These are phyloP conservation scores for Annulohypoxylon moriforme DNA, from an alignment of 495 filamentous ascomycete genomes.

Conservation along the genomic window DNA sequence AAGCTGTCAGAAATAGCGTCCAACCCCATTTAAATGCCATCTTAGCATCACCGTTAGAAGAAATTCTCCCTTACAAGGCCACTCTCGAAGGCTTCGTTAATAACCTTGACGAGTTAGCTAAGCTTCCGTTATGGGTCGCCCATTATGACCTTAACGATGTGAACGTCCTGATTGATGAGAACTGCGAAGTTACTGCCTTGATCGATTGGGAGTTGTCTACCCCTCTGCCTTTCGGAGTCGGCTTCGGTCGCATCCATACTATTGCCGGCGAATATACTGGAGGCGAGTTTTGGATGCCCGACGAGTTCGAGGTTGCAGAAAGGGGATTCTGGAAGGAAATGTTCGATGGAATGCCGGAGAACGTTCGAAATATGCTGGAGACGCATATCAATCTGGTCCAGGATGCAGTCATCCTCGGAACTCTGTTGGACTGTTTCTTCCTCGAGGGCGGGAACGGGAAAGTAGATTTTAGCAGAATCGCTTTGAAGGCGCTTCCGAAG, in stretches of 20 bases:
- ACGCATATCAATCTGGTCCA: constrained; percentile 38
- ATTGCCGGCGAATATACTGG: constrained; percentile 47
- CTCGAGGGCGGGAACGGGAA: constrained; percentile 44
- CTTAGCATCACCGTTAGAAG: constrained; percentile 42
- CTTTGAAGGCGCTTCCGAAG: constrained; percentile 36
- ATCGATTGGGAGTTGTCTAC: constrained; percentile 53
- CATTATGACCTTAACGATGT: constrained; percentile 50
- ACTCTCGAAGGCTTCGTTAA: constrained; percentile 36
- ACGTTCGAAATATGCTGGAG: constrained; percentile 30
- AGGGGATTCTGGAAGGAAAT: constrained; percentile 44
- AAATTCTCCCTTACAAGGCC: constrained; percentile 40
- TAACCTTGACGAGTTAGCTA: constrained; percentile 43
- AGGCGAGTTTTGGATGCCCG: constrained; percentile 49
- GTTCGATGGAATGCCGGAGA: constrained; percentile 32
- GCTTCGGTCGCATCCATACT: constrained; percentile 51
- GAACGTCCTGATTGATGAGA: constrained; percentile 50
- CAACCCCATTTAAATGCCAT: constrained; percentile 46
- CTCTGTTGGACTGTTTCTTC: constrained; percentile 44
- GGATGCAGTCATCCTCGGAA: constrained; percentile 44
- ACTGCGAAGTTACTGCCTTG: constrained; percentile 48
- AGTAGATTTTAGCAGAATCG: constrained; percentile 22
- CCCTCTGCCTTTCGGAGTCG: constrained; percentile 51
- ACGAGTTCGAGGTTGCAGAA: constrained; percentile 49
- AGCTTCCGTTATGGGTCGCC: constrained; percentile 49
- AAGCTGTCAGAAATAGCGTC: constrained; percentile 44